Conservation (phyloP, 371 early-diverging fungal genomes). For the Syncephalastrum racemosum region DNA sequence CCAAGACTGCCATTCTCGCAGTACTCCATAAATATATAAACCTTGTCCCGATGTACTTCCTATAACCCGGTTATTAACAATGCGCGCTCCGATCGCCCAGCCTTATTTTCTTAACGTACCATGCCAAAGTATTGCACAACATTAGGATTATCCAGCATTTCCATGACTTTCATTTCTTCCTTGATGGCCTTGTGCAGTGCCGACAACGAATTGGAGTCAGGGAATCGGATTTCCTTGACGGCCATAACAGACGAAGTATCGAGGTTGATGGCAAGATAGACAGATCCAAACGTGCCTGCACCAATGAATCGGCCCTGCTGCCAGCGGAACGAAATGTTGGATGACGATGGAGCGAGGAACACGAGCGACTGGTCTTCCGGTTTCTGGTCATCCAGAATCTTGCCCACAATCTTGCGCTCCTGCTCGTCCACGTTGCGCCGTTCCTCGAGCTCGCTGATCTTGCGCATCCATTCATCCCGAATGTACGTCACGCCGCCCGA, state of each 20-base stretch:
- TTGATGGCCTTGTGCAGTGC: slow-evolving; percentile 74
- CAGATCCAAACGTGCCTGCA: slow-evolving; percentile 88
- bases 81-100: not conserved
- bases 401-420: slow-evolving; percentile 68
- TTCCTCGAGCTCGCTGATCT: slow-evolving; percentile 52
- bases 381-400: slow-evolving; percentile 74
- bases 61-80: slow-evolving; percentile 10
- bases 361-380: slow-evolving; percentile 79
- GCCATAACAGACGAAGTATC: slow-evolving; percentile 90
- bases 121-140: slow-evolving; percentile 89
- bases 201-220: slow-evolving; percentile 68
- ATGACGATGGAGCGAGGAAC: slow-evolving; percentile 73
- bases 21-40: slow-evolving; percentile 94
- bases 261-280: slow-evolving; percentile 81
- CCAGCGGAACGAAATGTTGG: slow-evolving; percentile 81
- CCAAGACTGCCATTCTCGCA: slow-evolving; percentile 84
- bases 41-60: slow-evolving; percentile 90
- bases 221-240: slow-evolving; percentile 91
- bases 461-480: slow-evolving; percentile 59
- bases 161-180: slow-evolving; percentile 92
- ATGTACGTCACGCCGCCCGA: slow-evolving; percentile 43
- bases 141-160: slow-evolving; percentile 86
- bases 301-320: slow-evolving; percentile 86
- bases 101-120: slow-evolving; percentile 19
- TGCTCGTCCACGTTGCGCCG: slow-evolving; percentile 50